A percentile compares a stretch with the other conserved stretches of the same genome.
Conservation (phyloP, 495 filamentous ascomycete genomes). For the Aspergillus hancockii region DNA sequence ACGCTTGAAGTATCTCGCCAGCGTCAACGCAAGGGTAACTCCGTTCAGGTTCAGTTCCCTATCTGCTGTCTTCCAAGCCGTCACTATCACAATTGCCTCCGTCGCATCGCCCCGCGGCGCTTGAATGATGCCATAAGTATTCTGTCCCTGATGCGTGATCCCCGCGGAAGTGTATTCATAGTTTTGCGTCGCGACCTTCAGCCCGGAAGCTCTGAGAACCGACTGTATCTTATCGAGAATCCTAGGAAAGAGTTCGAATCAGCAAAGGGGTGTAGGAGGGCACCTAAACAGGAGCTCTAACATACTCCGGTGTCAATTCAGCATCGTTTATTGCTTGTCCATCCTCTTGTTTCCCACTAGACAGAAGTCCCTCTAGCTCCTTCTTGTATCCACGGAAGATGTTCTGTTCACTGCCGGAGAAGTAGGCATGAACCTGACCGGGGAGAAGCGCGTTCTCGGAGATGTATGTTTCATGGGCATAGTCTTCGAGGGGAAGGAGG, state of each 20-base stretch:
- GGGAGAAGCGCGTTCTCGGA: constrained; percentile 96
- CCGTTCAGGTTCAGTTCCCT: constrained; percentile 81
- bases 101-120: constrained; percentile 97
- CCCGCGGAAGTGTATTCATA: constrained; percentile 79
- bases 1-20: constrained; percentile 93
- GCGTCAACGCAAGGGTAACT: constrained; percentile 77
- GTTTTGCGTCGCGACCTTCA: constrained; percentile 83
- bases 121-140: constrained; percentile 92
- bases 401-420: constrained; percentile 92
- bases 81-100: constrained; percentile 91
- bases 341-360: constrained; percentile 19
- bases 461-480: constrained; percentile 92
- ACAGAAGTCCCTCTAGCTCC: constrained; percentile 63
- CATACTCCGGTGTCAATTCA: constrained; percentile 48
- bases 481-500: constrained; percentile 87
- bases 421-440: constrained; percentile 97
- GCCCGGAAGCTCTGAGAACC: constrained; percentile 72
- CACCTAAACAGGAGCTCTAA: constrained; percentile 9
- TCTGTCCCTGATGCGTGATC: constrained; percentile 75
- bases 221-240: constrained; percentile 69
- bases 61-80: constrained; percentile 83
- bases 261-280: constrained; percentile 7
- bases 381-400: constrained; percentile 90
- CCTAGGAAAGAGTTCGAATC: constrained; percentile 31
- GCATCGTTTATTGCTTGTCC: constrained; percentile 21